These are phyloP conservation scores for Fraxinus velutina DNA, from an alignment of 305 asterid genomes.

Conservation along the genomic window DNA sequence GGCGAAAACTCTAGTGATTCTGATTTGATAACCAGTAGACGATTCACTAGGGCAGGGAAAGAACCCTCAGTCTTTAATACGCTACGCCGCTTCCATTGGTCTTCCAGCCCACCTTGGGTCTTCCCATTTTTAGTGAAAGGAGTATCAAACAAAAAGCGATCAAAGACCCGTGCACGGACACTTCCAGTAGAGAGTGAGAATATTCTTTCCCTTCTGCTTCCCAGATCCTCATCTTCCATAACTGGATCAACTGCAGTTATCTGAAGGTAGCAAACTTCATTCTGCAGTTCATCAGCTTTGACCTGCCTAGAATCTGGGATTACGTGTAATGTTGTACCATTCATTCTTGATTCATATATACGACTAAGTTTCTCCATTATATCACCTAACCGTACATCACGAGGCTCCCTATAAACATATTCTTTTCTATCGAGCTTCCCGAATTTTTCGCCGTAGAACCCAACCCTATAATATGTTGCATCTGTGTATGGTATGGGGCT, in stretches of 20 bases:
- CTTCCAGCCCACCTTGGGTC: constrained; percentile 98
- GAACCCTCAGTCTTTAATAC: constrained; percentile 94
- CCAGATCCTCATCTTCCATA: constrained; percentile 98
- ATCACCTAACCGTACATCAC: constrained; percentile 95
- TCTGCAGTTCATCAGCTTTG: constrained; percentile 85
- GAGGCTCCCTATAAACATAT: constrained; percentile 91
- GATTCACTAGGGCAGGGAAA: constrained; percentile 90
- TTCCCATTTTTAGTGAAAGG: constrained; percentile 97
- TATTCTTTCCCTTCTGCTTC: constrained; percentile 94
- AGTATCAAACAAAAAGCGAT: constrained; percentile 87
- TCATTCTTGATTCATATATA: constrained; percentile 89
- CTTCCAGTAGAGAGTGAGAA: constrained; percentile 88
- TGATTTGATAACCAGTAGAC: constrained; percentile 75
- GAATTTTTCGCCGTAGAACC: constrained; percentile 88
- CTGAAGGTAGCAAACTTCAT: constrained; percentile 90
- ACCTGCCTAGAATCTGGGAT: constrained; percentile 99
- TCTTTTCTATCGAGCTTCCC: constrained; percentile 82
- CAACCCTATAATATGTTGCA: constrained; percentile 94
- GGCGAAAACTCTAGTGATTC: constrained; percentile 98
- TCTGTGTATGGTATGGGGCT: constrained; percentile 96
- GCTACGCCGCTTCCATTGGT: constrained; percentile 97
- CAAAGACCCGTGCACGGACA: constrained; percentile 91
- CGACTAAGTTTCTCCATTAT: constrained; percentile 99
- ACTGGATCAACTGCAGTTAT: constrained; percentile 98
- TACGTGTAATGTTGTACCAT: constrained; percentile 77